These are phyloP conservation scores for Termitomyces sp. DNA, from an alignment of 768 basidiomycete genomes.

Conservation along the genomic window DNA sequence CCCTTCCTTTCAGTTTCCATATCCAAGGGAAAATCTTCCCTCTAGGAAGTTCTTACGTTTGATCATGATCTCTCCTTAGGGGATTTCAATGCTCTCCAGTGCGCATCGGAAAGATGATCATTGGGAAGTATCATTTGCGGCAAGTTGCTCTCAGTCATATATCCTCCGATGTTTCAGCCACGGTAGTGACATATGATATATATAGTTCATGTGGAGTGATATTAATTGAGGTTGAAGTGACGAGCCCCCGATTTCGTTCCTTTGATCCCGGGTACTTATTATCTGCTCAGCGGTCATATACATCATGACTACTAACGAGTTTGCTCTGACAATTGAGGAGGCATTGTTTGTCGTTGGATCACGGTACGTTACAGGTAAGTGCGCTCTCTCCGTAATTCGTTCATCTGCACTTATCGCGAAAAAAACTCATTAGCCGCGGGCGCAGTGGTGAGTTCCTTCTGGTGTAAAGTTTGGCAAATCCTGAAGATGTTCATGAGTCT, in stretches of 20 bases:
- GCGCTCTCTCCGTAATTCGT: not conserved
- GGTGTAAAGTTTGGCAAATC: too few relatives aligned
- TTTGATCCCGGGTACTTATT: not conserved
- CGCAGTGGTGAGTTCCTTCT: constrained; percentile 3
- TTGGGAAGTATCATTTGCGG: not conserved
- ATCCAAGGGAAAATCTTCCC: too few relatives aligned
- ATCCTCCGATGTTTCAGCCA: constrained; percentile 1
- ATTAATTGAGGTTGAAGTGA: not conserved
- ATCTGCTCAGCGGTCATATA: not conserved
- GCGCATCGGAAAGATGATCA: not conserved
- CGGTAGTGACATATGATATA: not conserved
- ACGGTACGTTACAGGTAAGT: constrained; percentile 6
- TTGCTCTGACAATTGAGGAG: not conserved
- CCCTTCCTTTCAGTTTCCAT: too few relatives aligned
- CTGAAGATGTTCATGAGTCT: not conserved
- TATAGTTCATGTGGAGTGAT: not conserved
- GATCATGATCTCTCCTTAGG: too few relatives aligned
- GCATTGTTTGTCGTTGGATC: not conserved
- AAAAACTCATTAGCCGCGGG: constrained; percentile 6
- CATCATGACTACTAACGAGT: not conserved
- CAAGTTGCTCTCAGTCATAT: not conserved
- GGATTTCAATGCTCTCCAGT: not conserved
- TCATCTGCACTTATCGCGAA: not conserved
- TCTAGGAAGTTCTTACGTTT: too few relatives aligned
- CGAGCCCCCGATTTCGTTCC: not conserved